Evolutionary conservation across 805 yeast species (phyloP), one percentile per base, ranked within the genome.

Genomic region (Candida tibetensis): DNA sequence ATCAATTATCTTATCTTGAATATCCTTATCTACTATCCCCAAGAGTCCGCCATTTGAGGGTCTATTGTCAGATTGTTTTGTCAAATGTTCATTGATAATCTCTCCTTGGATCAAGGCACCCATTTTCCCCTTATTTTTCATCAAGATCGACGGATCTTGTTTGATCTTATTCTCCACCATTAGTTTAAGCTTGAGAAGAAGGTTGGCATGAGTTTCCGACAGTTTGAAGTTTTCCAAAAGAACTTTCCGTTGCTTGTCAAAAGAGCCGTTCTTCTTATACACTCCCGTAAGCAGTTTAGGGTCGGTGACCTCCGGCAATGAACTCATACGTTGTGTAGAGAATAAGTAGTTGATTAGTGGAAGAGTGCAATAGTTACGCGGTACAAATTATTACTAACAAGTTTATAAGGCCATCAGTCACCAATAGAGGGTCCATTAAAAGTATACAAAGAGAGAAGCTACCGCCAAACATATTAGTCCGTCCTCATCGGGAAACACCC

Each of bases 41-140:
- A 69, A 47, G 14, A 69, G 46, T n/a, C 60, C 44, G 28, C 37
- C 39, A 13, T 18, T 25, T 8, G 37, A 13, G 25, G 25, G 9
- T 7, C 25, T 10, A 7, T 5, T 17, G 22, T 32, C 31, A 5
- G 36, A 19, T 2, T 27, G 23, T 4, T 37, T 47, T 14, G 44
- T 42, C 39, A 41, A 29, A 34, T 54, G 58, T 34, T 57, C 52
- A 43, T 52, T 51, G 37, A 73, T 63, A 32, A 76, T 65, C 25
- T 71, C 73, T 2, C 80, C 77, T 46, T 76, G 80, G 2, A 76
- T 69, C 41, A 76, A 51, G 0, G 81, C 81, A 0, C 71, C 72
- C 51, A 72, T 60, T 33, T 68, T 72, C 2, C 79, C 80, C 37
- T 64, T 71, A 52, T 75, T 76, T 48, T 73, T 65, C 45, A 64